These are phyloP conservation scores for Comarum palustre DNA, from an alignment of 306 rosid genomes.

Conservation along the genomic window DNA sequence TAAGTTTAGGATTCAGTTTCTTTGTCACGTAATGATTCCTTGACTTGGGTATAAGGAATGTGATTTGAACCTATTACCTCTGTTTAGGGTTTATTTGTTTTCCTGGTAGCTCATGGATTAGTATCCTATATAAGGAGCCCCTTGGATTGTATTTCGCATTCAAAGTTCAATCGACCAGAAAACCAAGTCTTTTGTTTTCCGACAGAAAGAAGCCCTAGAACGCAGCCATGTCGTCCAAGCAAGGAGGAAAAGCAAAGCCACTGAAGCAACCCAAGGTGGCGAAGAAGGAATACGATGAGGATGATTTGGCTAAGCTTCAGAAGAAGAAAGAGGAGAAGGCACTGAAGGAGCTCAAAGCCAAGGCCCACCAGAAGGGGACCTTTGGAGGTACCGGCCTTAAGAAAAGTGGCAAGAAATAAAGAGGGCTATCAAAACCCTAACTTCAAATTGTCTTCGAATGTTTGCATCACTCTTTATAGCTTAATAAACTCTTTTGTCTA, in stretches of 20 bases:
- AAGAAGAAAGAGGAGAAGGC: slow-evolving; percentile 97
- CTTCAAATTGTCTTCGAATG: slow-evolving; percentile 5
- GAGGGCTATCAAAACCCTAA: slow-evolving; percentile 4
- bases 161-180: neutral
- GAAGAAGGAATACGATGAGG: slow-evolving; percentile 79
- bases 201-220: slow-evolving; percentile 21
- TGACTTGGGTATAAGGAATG: neutral
- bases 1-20: neutral
- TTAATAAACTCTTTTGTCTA: neutral
- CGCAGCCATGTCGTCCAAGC: slow-evolving; percentile 80
- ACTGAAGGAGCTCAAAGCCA: slow-evolving; percentile 69
- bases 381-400: slow-evolving; percentile 86
- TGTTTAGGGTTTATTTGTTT: neutral
- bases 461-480: slow-evolving; percentile 16
- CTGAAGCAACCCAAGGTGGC: slow-evolving; percentile 88
- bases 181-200: neutral
- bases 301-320: slow-evolving; percentile 81
- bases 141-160: neutral
- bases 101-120: neutral
- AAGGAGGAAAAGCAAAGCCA: slow-evolving; percentile 98
- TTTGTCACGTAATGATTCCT: neutral
- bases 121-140: neutral
- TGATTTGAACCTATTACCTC: neutral
- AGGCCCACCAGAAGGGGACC: slow-evolving; percentile 71
- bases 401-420: slow-evolving; percentile 84